Percentiles rank a stretch among this genome's conserved stretches.
These are phyloP conservation scores for Globisporangium parvum DNA, from an alignment of 352 stramenopile genomes.

Conservation along the genomic window DNA sequence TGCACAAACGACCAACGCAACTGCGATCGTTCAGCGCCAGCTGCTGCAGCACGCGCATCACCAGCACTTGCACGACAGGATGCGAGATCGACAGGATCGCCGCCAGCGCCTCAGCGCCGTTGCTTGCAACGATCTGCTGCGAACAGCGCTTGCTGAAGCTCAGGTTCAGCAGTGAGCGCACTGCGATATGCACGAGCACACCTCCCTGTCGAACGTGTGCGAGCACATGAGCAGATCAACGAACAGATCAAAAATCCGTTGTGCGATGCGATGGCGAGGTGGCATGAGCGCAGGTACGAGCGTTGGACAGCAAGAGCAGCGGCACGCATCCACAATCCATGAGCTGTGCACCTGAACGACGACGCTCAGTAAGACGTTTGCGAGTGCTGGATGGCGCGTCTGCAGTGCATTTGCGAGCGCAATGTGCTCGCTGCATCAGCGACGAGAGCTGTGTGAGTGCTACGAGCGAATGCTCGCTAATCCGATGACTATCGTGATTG, in stretches of 20 bases:
- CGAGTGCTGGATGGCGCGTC: not conserved
- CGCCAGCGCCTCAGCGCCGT: slow-evolving; percentile 10
- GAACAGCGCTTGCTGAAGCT: slow-evolving; percentile 8
- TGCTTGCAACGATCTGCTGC: slow-evolving; percentile 5
- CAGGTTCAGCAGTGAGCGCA: slow-evolving; percentile 14
- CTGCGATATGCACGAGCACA: slow-evolving; percentile 15
- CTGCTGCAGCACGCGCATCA: slow-evolving; percentile 16
- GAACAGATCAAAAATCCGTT: not conserved
- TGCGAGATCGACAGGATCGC: slow-evolving; percentile 11
- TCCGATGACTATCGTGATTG: no score
- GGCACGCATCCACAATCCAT: not conserved
- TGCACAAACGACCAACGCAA: not conserved
- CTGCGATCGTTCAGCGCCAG: not conserved
- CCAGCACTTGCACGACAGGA: slow-evolving; percentile 7
- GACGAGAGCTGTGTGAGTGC: not conserved
- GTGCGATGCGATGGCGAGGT: no score
- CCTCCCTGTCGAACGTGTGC: slow-evolving; percentile 6
- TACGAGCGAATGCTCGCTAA: not conserved
- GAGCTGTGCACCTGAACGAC: slow-evolving; percentile 1
- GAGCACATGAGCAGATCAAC: not conserved
- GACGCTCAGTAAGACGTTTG: not conserved
- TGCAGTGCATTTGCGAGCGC: slow-evolving; percentile 7
- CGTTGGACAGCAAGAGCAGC: not conserved
- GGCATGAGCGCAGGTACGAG: not conserved
- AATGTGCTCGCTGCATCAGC: slow-evolving; percentile 4